Base-by-base conservation (phyloP, 129 eudicot species). In the Calendula officinalis region DNA sequence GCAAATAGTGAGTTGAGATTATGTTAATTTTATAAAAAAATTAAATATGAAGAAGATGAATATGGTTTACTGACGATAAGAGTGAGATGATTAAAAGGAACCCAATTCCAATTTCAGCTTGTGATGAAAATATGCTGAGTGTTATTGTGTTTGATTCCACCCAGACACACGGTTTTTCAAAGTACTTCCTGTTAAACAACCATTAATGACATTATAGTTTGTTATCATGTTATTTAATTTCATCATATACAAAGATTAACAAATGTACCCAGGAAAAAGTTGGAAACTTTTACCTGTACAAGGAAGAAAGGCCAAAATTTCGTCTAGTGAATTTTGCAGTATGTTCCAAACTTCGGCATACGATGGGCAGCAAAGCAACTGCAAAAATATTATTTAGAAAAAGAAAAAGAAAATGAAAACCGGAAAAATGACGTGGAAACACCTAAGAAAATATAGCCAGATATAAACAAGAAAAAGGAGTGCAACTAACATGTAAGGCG, bases 131-230 rank as follows among this genome's bases (percentile, higher is more conserved):
- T 59, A 88, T 86, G 87, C 79, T 75, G 56, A 92, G 95, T 17
- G 91, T 88, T 47, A 89, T 80, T 12, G 95, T 56, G 63, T 94
- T 88, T 17, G 97, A 83, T 74, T 94, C 99, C 22, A 94, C 95
- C 96, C 95, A 85, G n/a, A 88, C 96, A 62, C 99, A 94, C 45
- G 72, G 75, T 63, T 85, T 87, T 73, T 94, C 99, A 80, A 94
- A 78, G 85, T 88, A 94, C 69, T 94, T 94, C 84, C 99, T 94
- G 80, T 49, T 60, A 70, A 47, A 46, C 3, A 46, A 48, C 34
- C 17, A 63, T 60, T 39, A 16, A 60, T 4, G 14, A 61, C 2
- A 48, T 47, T 16, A 64, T 15, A 44, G 35, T 11, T 47, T 30
- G 7, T 32, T 11, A 63, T 7, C 34, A 11, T 14, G 39, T 52